These are phyloP conservation scores for Fraxinus xanthoxyloides DNA, from an alignment of 305 asterid species.

Conservation along the genomic window DNA sequence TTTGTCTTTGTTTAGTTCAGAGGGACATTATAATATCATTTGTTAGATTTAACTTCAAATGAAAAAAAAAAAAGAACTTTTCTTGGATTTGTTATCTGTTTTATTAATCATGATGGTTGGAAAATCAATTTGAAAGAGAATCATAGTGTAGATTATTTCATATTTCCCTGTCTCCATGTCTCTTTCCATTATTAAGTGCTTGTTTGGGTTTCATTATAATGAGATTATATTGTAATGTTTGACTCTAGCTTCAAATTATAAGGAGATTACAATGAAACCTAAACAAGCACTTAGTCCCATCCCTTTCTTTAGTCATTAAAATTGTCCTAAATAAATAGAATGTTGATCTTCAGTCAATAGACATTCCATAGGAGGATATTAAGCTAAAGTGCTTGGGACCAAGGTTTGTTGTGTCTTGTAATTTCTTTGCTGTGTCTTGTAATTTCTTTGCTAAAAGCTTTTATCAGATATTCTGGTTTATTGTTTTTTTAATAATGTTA, in stretches of 20 bases:
- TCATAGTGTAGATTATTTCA: not conserved
- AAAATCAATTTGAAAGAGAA: not conserved
- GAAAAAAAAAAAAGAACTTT: too few species aligned
- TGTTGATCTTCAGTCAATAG: not conserved
- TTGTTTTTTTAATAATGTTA: conserved; percentile 1
- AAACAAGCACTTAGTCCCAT: not conserved
- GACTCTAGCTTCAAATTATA: not conserved
- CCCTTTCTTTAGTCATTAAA: conserved; percentile 7
- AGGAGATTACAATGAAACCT: not conserved
- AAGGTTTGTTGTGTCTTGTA: not conserved
- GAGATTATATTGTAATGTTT: too few species aligned
- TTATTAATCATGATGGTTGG: conserved; percentile 5
- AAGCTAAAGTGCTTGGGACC: conserved; percentile 11
- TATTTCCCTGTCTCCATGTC: not conserved
- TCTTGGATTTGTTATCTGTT: conserved; percentile 8
- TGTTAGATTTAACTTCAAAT: not conserved
- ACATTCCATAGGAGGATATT: not conserved
- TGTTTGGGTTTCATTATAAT: not conserved
- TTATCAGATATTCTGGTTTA: conserved; percentile 3
- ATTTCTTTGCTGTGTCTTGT: conserved; percentile 4
- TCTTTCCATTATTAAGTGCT: not conserved
- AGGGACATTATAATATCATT: not conserved
- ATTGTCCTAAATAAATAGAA: not conserved
- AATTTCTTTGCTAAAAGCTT: conserved; percentile 2
- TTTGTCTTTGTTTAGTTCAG: conserved; percentile 3